Percentiles rank a stretch among this genome's conserved stretches.
phyloP scores from a whole-genome alignment of 2,329 filamentous ascomycete genomes.

The Lecanicillium sp. region DNA sequence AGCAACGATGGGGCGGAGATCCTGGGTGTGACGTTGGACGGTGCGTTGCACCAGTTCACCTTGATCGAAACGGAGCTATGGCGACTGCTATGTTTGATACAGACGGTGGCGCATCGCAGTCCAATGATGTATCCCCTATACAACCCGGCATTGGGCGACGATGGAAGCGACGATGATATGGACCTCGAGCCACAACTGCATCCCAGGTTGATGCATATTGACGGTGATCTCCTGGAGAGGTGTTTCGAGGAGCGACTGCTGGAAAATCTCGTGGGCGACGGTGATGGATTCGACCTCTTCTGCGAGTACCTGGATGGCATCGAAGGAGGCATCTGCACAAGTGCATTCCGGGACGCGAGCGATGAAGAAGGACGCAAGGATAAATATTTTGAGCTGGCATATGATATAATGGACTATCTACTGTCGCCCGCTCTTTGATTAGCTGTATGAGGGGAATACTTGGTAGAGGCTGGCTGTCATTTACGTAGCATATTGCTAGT shows the following conservation, averaged over 20 bases:
- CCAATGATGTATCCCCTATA: slow-evolving; percentile 43
- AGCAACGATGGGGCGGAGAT: slow-evolving; percentile 43
- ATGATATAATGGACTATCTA: slow-evolving; percentile 49
- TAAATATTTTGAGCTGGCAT: slow-evolving; percentile 43
- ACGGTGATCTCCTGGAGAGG: slow-evolving; percentile 58
- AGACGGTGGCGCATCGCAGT: slow-evolving; percentile 56
- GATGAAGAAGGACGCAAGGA: slow-evolving; percentile 19
- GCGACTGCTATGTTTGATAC: slow-evolving; percentile 65
- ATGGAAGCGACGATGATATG: slow-evolving; percentile 19
- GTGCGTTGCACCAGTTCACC: slow-evolving; percentile 63
- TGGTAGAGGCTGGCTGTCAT: no score
- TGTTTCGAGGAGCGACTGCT: slow-evolving; percentile 44
- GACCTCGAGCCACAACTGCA: slow-evolving; percentile 33
- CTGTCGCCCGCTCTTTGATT: slow-evolving; percentile 43
- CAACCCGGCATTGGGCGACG: slow-evolving; percentile 14
- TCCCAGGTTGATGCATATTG: slow-evolving; percentile 53
- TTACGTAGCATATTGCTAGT: no score
- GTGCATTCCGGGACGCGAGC: slow-evolving; percentile 22
- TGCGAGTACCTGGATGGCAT: slow-evolving; percentile 43
- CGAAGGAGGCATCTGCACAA: slow-evolving; percentile 39
- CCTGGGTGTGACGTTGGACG: slow-evolving; percentile 63
- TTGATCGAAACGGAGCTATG: slow-evolving; percentile 58
- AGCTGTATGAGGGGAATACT: background rate
- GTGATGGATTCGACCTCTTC: slow-evolving; percentile 35
- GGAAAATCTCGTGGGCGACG: slow-evolving; percentile 34